Base-by-base conservation (phyloP, 2,329 filamentous ascomycete species). In the Ciborinia camelliae region DNA sequence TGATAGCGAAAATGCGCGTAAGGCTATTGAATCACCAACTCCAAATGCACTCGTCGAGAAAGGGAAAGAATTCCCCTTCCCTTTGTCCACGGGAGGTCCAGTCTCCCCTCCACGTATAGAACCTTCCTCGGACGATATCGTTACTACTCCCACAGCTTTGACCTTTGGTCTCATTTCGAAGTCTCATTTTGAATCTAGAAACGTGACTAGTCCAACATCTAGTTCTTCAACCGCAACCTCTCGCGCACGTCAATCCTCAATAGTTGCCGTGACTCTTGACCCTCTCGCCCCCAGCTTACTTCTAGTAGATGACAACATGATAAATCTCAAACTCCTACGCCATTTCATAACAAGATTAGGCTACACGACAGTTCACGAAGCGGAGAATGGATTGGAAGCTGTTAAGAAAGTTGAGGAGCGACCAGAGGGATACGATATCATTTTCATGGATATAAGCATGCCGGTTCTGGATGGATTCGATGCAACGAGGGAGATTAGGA, bases 401-500 rank as follows among this genome's bases (percentile, higher is more conserved):
- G 77, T 84, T 0, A 73, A 80, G 8, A 73, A 73, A 37, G 81
- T 80, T 64, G 74, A 79, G 51, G 68, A 69, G 9, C 67, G 72
- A 4, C 66, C 69, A 2, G 75, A 79, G 53, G 69, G 74, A 0
- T 79, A 78, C 57, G 77, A 79, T 47, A 77, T 82, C 50, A 77
- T 84, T 3, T 77, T 76, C 39, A 76, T 81, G 79, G 83, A 86
- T 67, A 79, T 81, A 77, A 72, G 71, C 6, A 86, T 86, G 84
- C 83, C 83, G 0, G 75, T 84, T 5, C 80, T 86, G 68, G 79
- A 85, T 67, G 81, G 81, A 0, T 74, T 83, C 18, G 79, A 80
- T 26, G 77, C 81, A 0, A 84, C 82, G 10, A 75, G 77, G 12
- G 76, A 58, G n/a, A 58, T 58, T 18, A 43, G 54, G 75, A 62